Evolutionary conservation across 495 filamentous ascomycete species (phyloP).

Genomic region (Viridothelium virens): DNA sequence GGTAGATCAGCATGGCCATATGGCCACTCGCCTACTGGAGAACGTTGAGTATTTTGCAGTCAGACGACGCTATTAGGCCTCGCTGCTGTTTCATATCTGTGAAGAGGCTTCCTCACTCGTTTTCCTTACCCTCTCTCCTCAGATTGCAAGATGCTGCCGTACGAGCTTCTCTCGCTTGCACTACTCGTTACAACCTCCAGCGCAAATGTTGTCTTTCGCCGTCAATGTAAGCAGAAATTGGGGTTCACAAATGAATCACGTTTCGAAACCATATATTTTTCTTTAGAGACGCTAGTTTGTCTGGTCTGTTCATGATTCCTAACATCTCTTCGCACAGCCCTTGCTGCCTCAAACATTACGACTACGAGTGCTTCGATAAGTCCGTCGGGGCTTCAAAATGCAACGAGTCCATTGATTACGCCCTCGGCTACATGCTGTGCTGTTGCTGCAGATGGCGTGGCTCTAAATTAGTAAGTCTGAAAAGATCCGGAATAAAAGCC

Average conservation of each 20-base stretch:
- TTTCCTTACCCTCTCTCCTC: not conserved
- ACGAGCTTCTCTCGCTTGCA: not conserved
- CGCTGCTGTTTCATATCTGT: not conserved
- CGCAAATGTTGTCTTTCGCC: not conserved
- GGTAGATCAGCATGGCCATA: constrained; percentile 1
- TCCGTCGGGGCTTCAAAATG: not conserved
- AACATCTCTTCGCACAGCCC: not conserved
- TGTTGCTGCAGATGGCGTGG: constrained; percentile 4
- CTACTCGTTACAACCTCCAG: not conserved
- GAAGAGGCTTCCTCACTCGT: not conserved
- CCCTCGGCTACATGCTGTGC: not conserved
- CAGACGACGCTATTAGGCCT: not conserved
- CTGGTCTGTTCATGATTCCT: not conserved
- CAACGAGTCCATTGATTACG: not conserved
- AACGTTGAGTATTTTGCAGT: not conserved
- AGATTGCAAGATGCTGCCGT: constrained; percentile 1
- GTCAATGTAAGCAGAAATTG: not conserved
- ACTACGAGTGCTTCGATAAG: not conserved
- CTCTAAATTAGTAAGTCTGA: not conserved
- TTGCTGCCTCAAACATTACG: not conserved
- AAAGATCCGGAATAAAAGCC: not conserved
- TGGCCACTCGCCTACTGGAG: not conserved
- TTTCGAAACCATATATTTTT: not conserved
- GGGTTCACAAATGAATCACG: not conserved
- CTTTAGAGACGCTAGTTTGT: not conserved